Conservation (phyloP, 2,329 filamentous ascomycete genomes). For the Sporothrix mexicana region DNA sequence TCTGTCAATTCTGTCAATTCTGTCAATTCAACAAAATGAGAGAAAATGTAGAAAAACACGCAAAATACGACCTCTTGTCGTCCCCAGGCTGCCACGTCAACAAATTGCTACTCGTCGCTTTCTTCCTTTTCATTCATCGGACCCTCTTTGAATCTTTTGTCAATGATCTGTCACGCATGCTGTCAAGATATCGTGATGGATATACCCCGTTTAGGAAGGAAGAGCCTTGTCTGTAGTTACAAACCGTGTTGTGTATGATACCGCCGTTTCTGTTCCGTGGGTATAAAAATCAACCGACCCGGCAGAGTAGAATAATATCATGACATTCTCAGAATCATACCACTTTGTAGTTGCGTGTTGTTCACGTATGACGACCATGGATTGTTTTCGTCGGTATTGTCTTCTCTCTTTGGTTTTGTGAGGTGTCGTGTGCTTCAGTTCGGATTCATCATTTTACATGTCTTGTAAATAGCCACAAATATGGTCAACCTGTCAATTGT, state of each 20-base stretch:
- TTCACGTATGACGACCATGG: neutral
- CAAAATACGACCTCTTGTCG: neutral
- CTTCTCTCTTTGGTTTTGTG: neutral
- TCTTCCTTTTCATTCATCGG: neutral
- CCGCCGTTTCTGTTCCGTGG: neutral
- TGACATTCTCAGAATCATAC: neutral
- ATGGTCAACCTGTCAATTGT: neutral
- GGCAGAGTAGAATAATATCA: neutral
- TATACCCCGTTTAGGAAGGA: neutral
- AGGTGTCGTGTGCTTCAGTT: constrained; percentile 9
- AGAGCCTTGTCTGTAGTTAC: neutral
- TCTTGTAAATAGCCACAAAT: neutral
- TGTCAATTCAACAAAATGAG: neutral
- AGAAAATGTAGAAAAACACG: neutral
- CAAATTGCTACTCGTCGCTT: neutral
- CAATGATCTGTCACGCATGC: constrained; percentile 2
- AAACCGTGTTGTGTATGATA: neutral
- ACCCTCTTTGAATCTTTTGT: constrained; percentile 9
- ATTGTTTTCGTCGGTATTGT: neutral
- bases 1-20: constrained; percentile 21
- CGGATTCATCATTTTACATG: too few relatives aligned
- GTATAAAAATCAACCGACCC: too few relatives aligned
- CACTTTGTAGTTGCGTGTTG: neutral
- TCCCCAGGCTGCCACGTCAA: constrained; percentile 26
- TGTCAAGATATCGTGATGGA: too few relatives aligned